Evolutionary conservation across 306 rosid species (phyloP).

Genomic region (Quercus berberidifolia): DNA sequence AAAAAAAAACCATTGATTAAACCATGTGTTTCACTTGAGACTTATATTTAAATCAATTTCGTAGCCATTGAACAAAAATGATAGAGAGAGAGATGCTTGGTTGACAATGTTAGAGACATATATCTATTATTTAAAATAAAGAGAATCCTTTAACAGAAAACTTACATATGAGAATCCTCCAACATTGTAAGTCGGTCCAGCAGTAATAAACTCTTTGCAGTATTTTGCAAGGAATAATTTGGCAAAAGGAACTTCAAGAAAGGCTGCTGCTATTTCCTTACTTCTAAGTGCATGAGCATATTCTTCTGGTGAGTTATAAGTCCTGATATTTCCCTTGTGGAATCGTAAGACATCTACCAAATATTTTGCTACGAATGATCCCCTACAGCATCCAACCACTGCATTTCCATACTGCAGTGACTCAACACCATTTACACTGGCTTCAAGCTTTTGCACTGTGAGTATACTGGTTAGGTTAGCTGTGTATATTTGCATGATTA

Average conservation of each 20-base stretch:
- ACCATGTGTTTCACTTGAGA: too few relatives aligned
- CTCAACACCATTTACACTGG: constrained; percentile 20
- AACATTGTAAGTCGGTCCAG: constrained; percentile 35
- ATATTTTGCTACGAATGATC: constrained; percentile 34
- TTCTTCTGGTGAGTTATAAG: constrained; percentile 16
- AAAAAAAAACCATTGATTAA: too few relatives aligned
- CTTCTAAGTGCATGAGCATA: constrained; percentile 37
- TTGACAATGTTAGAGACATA: too few relatives aligned
- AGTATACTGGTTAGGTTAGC: constrained; percentile 50
- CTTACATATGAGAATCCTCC: constrained; percentile 46
- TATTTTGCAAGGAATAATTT: constrained; percentile 43
- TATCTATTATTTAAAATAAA: too few relatives aligned
- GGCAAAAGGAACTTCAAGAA: constrained; percentile 33
- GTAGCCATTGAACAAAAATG: too few relatives aligned
- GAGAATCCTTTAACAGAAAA: not conserved
- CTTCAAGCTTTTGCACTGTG: constrained; percentile 43
- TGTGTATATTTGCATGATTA: constrained; percentile 42
- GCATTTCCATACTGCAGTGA: constrained; percentile 7
- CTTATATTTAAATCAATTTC: too few relatives aligned
- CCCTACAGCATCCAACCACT: constrained; percentile 29
- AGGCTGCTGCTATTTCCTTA: constrained; percentile 37
- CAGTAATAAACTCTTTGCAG: constrained; percentile 30
- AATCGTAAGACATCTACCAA: constrained; percentile 17
- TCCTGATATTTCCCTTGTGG: constrained; percentile 8
- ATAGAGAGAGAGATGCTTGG: too few relatives aligned